Evolutionary conservation across 306 rosid genomes (phyloP).

Genomic region (Cotoneaster glaucophyllus): DNA sequence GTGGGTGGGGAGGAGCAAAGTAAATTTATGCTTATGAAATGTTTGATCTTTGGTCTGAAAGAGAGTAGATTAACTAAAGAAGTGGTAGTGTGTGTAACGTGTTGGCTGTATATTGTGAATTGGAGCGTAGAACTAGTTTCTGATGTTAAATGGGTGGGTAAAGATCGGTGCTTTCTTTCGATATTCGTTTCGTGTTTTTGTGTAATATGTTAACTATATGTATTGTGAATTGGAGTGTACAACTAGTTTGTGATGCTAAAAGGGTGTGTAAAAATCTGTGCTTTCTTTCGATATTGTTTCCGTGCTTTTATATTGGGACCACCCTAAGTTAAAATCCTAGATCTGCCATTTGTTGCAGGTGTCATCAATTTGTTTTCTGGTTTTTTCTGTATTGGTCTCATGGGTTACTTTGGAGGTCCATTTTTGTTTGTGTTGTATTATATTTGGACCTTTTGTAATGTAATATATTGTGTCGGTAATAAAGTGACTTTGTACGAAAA

Average conservation of each 20-base stretch:
- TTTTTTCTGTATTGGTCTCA: too few relatives aligned
- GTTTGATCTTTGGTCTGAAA: conserved; percentile 13
- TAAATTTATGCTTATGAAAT: neutral
- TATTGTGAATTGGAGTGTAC: neutral
- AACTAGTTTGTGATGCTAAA: neutral
- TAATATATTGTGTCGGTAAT: too few relatives aligned
- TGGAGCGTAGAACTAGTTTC: neutral
- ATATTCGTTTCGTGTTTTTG: conserved; percentile 1
- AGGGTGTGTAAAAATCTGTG: neutral
- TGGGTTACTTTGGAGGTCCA: too few relatives aligned
- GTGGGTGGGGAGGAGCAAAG: neutral
- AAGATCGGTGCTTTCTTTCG: neutral
- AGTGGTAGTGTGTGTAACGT: neutral
- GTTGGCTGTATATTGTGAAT: neutral
- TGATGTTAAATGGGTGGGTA: conserved; percentile 9
- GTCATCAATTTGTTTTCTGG: too few relatives aligned
- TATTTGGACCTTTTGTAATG: too few relatives aligned
- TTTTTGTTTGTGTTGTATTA: too few relatives aligned
- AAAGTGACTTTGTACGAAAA: too few relatives aligned
- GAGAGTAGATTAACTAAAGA: neutral
- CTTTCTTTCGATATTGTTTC: too few relatives aligned
- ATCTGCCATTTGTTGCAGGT: too few relatives aligned
- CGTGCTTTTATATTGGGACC: too few relatives aligned
- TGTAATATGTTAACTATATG: neutral
- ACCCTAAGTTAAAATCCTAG: too few relatives aligned